Evolutionary conservation across 768 basidiomycete genomes (phyloP), one percentile per base, ranked within the genome.

Genomic region (Lentinula edodes): DNA sequence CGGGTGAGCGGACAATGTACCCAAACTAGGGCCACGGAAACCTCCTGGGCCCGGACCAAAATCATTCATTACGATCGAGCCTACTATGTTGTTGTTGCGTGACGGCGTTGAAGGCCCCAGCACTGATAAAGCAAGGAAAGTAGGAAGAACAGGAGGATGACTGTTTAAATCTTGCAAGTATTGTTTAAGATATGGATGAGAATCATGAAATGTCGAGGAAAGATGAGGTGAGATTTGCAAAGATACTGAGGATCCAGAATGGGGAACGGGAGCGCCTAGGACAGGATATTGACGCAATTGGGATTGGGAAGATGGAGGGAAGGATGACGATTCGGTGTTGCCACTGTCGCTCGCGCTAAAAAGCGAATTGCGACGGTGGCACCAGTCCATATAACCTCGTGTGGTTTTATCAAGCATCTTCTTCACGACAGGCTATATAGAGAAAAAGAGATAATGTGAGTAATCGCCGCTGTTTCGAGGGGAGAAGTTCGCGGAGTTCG

Each of bases 371-470:
- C 34, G n/a, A 39, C 41, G 38, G 38, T 15, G 61, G 38, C 71
- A 73, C 61, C 69, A 69, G 23, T 81, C 76, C 20, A 75, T 61
- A 59, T 85, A 81, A 43, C 69, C 72, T 35, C 76, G 74, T 42
- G 78, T 77, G 2, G 83, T 78, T 67, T 82, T 83, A 15, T 84
- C 82, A 57, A 75, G 68, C 5, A 86, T 75, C 66, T 80, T 84
- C 61, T 83, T 81, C 64, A 87, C 74, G 20, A 84, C 72, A n/a
- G 81, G 80, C 85, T 87, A 62, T 10, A 36, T n/a, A 15, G 13
- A 36, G 6, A 10, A 28, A 38, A 61, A 50, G 18, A 23, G 6
- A 28, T 48, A 23, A 56, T 38, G 45, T 10, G 9, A 48, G 18
- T 52, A 52, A 15, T 52, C n/a, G 28, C 13, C 48, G 32, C 32